These are phyloP conservation scores for Cercospora zeina DNA, from an alignment of 2,329 filamentous ascomycete species.

Conservation along the genomic window DNA sequence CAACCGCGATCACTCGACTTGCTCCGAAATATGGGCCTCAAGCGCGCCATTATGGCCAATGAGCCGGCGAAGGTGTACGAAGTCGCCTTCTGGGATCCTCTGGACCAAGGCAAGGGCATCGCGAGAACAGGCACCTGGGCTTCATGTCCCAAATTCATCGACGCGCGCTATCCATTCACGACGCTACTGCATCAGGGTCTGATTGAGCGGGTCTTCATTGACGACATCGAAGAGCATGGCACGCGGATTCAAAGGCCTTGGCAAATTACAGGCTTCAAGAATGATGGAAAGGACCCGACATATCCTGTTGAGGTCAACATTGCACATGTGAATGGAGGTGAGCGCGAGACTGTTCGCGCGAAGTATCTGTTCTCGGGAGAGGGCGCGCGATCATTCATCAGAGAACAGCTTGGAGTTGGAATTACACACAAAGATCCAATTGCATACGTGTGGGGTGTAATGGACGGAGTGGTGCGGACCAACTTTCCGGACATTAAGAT, in stretches of 20 bases:
- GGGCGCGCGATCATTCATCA: conserved; percentile 61
- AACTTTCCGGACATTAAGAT: conserved; percentile 66
- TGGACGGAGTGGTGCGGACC: conserved; percentile 65
- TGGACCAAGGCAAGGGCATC: conserved; percentile 55
- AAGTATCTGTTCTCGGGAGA: conserved; percentile 66
- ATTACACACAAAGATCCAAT: conserved; percentile 65
- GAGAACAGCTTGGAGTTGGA: conserved; percentile 66
- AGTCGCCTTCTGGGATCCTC: conserved; percentile 66
- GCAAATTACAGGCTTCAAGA: conserved; percentile 63
- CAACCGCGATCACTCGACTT: conserved; percentile 87
- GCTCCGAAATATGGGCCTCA: conserved; percentile 84
- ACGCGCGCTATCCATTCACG: conserved; percentile 64
- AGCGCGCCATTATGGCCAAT: conserved; percentile 82
- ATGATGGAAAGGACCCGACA: conserved; percentile 60
- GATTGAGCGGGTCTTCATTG: conserved; percentile 63
- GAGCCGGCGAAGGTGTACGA: conserved; percentile 82
- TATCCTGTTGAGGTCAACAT: conserved; percentile 81
- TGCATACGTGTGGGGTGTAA: conserved; percentile 65
- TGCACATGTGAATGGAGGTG: conserved; percentile 71
- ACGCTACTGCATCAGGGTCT: conserved; percentile 63
- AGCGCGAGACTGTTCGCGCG: conserved; percentile 63
- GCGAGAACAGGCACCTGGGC: conserved; percentile 70
- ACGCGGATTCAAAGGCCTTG: conserved; percentile 60
- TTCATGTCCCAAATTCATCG: conserved; percentile 80
- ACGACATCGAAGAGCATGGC: conserved; percentile 61